Conservation (phyloP, 2,329 filamentous ascomycete genomes). For the Macrophomina tecta region DNA sequence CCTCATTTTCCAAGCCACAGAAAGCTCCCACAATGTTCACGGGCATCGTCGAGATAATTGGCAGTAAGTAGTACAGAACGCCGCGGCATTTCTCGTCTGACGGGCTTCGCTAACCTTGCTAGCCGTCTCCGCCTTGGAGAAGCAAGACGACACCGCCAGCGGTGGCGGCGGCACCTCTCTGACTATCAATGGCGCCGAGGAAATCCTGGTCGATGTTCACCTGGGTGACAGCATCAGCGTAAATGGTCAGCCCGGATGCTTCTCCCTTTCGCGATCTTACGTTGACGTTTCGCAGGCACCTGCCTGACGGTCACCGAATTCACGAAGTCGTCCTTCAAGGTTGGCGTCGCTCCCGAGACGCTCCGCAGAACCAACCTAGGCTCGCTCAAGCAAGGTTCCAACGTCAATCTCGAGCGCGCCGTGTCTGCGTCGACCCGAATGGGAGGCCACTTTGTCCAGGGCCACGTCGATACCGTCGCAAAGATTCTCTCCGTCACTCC, state of each 20-base stretch:
- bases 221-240: conserved; percentile 93
- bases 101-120: conserved; percentile 39
- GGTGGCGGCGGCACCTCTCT: conserved; percentile 84
- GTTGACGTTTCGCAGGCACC: conserved; percentile 57
- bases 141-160: conserved; percentile 73
- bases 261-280: background rate
- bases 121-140: conserved; percentile 85
- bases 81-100: conserved; percentile 11
- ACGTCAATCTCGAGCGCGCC: conserved; percentile 92
- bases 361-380: conserved; percentile 96
- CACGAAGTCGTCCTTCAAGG: conserved; percentile 72
- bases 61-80: conserved; percentile 68
- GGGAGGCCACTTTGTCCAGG: conserved; percentile 98
- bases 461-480: conserved; percentile 91
- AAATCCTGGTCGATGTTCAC: conserved; percentile 82
- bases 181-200: conserved; percentile 76
- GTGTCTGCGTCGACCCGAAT: conserved; percentile 91
- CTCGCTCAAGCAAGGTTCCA: conserved; percentile 66
- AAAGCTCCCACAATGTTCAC: conserved; percentile 76
- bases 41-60: conserved; percentile 70
- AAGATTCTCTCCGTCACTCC: conserved; percentile 72
- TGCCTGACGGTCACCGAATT: conserved; percentile 91
- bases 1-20: conserved; percentile 12
- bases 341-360: conserved; percentile 94
- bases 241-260: conserved; percentile 65